Conservation (phyloP, 2,329 filamentous ascomycete genomes). For the Alternaria arborescens region DNA sequence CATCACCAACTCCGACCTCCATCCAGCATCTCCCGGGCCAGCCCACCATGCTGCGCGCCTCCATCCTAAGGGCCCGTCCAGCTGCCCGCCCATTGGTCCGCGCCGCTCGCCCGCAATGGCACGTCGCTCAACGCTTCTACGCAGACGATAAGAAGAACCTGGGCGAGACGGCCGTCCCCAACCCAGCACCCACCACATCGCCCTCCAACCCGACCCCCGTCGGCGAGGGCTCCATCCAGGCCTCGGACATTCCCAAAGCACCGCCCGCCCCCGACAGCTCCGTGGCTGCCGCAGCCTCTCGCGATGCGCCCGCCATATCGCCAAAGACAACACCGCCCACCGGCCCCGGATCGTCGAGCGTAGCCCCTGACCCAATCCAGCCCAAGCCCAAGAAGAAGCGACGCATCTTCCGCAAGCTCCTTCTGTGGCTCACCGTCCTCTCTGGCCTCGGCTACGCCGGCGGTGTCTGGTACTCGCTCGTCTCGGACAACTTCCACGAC, state of each 20-base stretch:
- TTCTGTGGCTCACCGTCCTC: conserved; percentile 79
- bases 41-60: conserved; percentile 65
- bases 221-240: conserved; percentile 55
- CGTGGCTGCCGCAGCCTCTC: conserved; percentile 30
- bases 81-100: conserved; percentile 50
- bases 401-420: conserved; percentile 74
- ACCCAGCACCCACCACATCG: conserved; percentile 39
- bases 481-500: conserved; percentile 98
- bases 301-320: conserved; percentile 41
- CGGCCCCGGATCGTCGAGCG: conserved; percentile 53
- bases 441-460: conserved; percentile 82
- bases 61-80: conserved; percentile 59
- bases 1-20: conserved; percentile 18
- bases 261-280: conserved; percentile 54
- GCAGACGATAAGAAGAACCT: conserved; percentile 57
- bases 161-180: conserved; percentile 50
- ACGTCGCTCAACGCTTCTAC: conserved; percentile 58
- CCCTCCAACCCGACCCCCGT: conserved; percentile 31
- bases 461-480: conserved; percentile 89
- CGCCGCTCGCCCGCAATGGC: conserved; percentile 49
- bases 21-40: conserved; percentile 42
- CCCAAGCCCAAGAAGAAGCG: conserved; percentile 69
- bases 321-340: conserved; percentile 52
- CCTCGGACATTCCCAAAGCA: conserved; percentile 59
- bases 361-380: conserved; percentile 52